Evolutionary conservation across 2,329 filamentous ascomycete genomes (phyloP), one percentile per base, ranked within the genome.

Genomic region (Cytospora leucostoma): DNA sequence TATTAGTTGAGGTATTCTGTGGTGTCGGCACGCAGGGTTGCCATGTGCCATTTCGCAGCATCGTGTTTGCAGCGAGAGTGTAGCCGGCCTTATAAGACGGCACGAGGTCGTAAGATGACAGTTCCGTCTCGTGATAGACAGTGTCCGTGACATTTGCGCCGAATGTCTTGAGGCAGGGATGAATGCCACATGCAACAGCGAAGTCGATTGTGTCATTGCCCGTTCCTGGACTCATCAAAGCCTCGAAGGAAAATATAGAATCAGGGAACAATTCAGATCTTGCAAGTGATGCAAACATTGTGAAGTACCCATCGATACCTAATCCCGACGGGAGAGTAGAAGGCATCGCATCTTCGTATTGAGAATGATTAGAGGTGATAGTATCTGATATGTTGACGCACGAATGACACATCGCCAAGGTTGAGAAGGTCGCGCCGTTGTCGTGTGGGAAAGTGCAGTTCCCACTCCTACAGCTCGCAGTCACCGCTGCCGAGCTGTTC

Each of bases 371-470:
- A 19, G 17, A 17, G 12, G 32, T 4, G 4, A 51, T 10, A 27
- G 35, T 12, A 7, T 21, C 21, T 5, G n/a, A 12, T 13, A 58
- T 38, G n/a, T 58, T 44, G 11, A 7, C 5, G 49, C 56, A 58
- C 7, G 19, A 49, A 5, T 35, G 49, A 12, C 37, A 21, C 12
- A 58, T 4, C 2, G 19, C 56, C 8, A 58, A 35, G n/a, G 56
- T 50, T 0, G 27, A 15, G 3, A 58, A 51, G 12, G 44, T 10
- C 17, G 33, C 56, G 5, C 56, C 56, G 13, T 51, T n/a, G 1
- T 50, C 44, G n/a, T 44, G 37, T 6, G n/a, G 44, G 32, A 58
- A 58, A 1, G 56, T 58, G 11, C 56, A 58, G 8, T 58, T 58
- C 7, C 56, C 56, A 10, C 44, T 38, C n/a, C 44, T 51, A 27